phyloP scores from a whole-genome alignment of 1,284 basidiomycete species.

The Ceraceosorus guamensis region DNA sequence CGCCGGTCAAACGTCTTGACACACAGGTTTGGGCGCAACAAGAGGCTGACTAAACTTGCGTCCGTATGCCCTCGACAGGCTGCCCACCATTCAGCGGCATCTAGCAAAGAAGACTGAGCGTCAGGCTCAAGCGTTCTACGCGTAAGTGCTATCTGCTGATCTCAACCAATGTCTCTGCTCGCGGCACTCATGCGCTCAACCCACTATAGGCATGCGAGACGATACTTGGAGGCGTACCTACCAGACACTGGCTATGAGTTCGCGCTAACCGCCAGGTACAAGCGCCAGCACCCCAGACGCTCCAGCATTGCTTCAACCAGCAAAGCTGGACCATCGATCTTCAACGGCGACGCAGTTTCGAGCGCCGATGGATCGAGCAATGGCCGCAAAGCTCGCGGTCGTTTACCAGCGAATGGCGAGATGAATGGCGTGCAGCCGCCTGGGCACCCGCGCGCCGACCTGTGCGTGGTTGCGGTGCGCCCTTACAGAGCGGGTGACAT shows the following conservation, averaged over 20 bases:
- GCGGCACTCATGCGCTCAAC: background rate
- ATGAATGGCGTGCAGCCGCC: slow-evolving; percentile 55
- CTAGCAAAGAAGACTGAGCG: slow-evolving; percentile 30
- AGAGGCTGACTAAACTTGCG: background rate
- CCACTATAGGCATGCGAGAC: slow-evolving; percentile 26
- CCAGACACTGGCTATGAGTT: slow-evolving; percentile 45
- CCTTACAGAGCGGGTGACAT: slow-evolving; percentile 64
- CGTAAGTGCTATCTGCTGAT: slow-evolving; percentile 8
- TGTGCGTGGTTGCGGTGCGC: slow-evolving; percentile 78
- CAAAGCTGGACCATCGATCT: background rate
- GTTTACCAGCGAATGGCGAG: slow-evolving; percentile 13
- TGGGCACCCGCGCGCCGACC: slow-evolving; percentile 55
- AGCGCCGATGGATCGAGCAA: background rate
- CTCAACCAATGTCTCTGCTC: background rate
- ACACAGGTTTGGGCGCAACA: too few species aligned
- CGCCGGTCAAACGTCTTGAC: too few species aligned
- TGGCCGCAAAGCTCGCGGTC: slow-evolving; percentile 14
- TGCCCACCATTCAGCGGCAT: slow-evolving; percentile 38
- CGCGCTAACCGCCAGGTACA: slow-evolving; percentile 41
- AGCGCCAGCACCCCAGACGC: slow-evolving; percentile 1
- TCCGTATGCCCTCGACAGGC: slow-evolving; percentile 9
- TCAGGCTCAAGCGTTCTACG: slow-evolving; percentile 27
- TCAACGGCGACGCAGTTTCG: background rate
- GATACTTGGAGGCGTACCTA: slow-evolving; percentile 45
- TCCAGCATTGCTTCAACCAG: background rate